These are phyloP conservation scores for Penicillium longicatenatum DNA, from an alignment of 495 filamentous ascomycete species.

Conservation along the genomic window DNA sequence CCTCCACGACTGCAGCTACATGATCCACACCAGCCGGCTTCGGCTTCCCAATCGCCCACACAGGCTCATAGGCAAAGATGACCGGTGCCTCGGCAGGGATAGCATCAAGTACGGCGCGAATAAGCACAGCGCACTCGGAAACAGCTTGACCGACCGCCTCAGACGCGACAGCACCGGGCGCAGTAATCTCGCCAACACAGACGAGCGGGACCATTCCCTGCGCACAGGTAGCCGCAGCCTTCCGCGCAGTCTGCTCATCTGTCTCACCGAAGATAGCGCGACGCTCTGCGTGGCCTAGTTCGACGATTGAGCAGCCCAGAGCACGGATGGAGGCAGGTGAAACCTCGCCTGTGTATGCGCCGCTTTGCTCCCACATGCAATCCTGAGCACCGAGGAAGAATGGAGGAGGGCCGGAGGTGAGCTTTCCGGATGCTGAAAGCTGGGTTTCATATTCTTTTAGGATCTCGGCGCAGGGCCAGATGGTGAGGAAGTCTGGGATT, in stretches of 20 bases:
- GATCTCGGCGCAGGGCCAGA: constrained; percentile 57
- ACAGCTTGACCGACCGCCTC: constrained; percentile 60
- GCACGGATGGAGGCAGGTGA: constrained; percentile 65
- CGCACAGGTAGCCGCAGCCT: constrained; percentile 64
- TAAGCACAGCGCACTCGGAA: constrained; percentile 63
- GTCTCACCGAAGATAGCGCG: constrained; percentile 69
- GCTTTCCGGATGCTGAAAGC: constrained; percentile 22
- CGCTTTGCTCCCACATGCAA: constrained; percentile 59
- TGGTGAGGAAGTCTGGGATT: constrained; percentile 73
- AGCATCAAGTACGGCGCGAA: constrained; percentile 59
- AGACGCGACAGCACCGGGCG: constrained; percentile 49
- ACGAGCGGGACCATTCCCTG: constrained; percentile 77
- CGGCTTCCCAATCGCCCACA: constrained; percentile 81
- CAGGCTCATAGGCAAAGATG: constrained; percentile 84
- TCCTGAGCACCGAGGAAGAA: constrained; percentile 77
- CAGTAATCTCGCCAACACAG: constrained; percentile 71
- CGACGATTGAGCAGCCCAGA: constrained; percentile 69
- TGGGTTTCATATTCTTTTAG: constrained; percentile 41
- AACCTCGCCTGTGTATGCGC: constrained; percentile 77
- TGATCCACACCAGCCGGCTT: constrained; percentile 73
- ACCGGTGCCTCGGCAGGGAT: constrained; percentile 64
- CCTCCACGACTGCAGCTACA: constrained; percentile 68
- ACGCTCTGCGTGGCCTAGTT: constrained; percentile 80
- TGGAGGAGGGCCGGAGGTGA: constrained; percentile 26
- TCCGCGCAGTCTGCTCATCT: constrained; percentile 60